These are phyloP conservation scores for Pelagophyceae sp. DNA, from an alignment of 352 stramenopile genomes.

Conservation along the genomic window DNA sequence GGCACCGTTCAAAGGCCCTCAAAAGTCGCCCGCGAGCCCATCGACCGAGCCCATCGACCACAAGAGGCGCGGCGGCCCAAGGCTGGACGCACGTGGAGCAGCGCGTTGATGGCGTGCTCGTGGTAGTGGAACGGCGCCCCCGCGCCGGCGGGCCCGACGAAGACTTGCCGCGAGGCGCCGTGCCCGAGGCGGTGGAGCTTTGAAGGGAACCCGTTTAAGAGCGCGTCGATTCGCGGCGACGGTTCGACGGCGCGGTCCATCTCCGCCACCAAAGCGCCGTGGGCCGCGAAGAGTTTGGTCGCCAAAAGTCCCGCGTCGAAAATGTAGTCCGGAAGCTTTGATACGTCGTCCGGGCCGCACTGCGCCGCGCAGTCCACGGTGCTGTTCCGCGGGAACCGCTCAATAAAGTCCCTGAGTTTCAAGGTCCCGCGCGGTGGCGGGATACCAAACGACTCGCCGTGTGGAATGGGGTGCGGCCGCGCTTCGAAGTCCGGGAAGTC, in stretches of 20 bases:
- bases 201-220: not conserved
- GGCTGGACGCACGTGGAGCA: no score
- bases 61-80: no score
- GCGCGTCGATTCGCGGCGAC: not conserved
- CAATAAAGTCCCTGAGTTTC: not conserved
- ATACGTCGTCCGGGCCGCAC: not conserved
- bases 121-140: constrained; percentile 6
- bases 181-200: not conserved
- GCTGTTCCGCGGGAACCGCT: not conserved
- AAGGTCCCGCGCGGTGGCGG: not conserved
- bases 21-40: no score
- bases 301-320: not conserved
- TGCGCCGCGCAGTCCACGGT: not conserved
- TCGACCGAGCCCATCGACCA: no score
- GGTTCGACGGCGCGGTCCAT: not conserved
- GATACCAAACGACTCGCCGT: not conserved
- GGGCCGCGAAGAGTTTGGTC: not conserved
- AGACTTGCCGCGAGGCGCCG: not conserved
- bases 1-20: no score
- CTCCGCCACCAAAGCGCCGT: not conserved
- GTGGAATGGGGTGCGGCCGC: not conserved
- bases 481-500: not conserved
- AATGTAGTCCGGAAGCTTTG: not conserved
- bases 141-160: not conserved
- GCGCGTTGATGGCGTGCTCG: constrained; percentile 1